These are phyloP conservation scores for Barnettozyma hawaiiensis DNA, from an alignment of 1,139 yeast genomes.

Conservation along the genomic window DNA sequence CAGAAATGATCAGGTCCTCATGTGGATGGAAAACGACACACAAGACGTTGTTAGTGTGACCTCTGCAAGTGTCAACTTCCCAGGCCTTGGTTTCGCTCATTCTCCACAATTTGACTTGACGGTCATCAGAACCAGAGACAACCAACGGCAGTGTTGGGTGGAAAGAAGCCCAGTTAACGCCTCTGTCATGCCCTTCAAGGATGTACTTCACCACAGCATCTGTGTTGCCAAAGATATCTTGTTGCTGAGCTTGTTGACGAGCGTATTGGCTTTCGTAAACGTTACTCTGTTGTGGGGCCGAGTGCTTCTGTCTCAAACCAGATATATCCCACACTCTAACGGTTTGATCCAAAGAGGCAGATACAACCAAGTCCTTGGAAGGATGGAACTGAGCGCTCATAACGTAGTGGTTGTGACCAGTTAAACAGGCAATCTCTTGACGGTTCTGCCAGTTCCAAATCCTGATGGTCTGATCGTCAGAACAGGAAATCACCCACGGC, in stretches of 20 bases:
- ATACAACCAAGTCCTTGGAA: conserved; percentile 85
- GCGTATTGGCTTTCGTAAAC: conserved; percentile 70
- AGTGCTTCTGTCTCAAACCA: conserved; percentile 91
- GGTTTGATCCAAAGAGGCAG: conserved; percentile 97
- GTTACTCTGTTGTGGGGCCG: conserved; percentile 55
- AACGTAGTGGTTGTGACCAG: conserved; percentile 98
- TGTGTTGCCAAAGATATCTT: conserved; percentile 89
- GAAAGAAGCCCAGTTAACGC: conserved; percentile 97
- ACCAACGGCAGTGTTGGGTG: conserved; percentile 95
- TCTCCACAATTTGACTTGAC: conserved; percentile 94
- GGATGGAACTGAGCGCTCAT: conserved; percentile 99
- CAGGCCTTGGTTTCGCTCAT: conserved; percentile 98
- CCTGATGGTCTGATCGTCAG: conserved; percentile 97
- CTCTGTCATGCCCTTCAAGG: conserved; percentile 96
- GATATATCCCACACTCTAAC: conserved; percentile 98
- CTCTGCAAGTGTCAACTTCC: conserved; percentile 98
- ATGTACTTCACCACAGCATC: conserved; percentile 95
- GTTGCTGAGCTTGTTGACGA: conserved; percentile 68
- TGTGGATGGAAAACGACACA: conserved; percentile 90
- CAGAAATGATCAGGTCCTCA: conserved; percentile 88
- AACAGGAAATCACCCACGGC: conserved; percentile 95
- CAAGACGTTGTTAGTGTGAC: conserved; percentile 91
- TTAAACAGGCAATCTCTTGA: conserved; percentile 92
- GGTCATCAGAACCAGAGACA: conserved; percentile 95
- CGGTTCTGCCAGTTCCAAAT: conserved; percentile 99